phyloP scores from a whole-genome alignment of 2,329 filamentous ascomycete species.

The Dactylellina drechsleri region DNA sequence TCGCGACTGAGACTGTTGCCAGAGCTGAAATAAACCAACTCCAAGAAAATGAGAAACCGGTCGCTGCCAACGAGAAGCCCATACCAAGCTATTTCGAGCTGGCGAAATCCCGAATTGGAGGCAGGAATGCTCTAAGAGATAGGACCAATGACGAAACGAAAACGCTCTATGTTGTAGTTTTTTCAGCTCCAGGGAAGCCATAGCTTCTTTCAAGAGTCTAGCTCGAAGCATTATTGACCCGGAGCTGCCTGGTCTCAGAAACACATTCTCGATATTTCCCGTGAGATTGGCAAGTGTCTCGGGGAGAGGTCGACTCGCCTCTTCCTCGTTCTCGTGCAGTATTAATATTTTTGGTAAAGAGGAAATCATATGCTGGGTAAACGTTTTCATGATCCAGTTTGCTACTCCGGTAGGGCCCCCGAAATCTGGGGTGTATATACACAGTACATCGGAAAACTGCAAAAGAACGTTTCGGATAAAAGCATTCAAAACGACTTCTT shows the following conservation, averaged over 20 bases:
- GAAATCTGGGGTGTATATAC: background rate
- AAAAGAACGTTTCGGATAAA: conserved; percentile 3
- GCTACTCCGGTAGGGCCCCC: background rate
- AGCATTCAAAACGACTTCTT: background rate
- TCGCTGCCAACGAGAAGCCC: background rate
- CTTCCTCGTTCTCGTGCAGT: background rate
- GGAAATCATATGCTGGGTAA: background rate
- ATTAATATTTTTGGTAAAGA: conserved; percentile 2
- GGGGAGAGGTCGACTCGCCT: too few species aligned
- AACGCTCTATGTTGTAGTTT: conserved; percentile 1
- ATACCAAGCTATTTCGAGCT: background rate
- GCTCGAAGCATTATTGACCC: background rate
- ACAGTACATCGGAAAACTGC: background rate
- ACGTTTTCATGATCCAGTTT: background rate
- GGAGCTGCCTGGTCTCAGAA: background rate
- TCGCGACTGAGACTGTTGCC: background rate
- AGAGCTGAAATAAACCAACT: background rate
- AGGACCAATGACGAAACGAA: background rate
- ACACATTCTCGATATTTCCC: background rate
- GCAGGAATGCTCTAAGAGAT: background rate
- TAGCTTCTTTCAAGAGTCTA: background rate
- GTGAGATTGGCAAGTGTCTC: background rate
- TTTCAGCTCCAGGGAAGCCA: background rate
- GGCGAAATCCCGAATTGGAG: background rate
- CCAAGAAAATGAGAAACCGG: conserved; percentile 1